phyloP scores from a whole-genome alignment of 2,329 filamentous ascomycete species.

The Stachybotrys echinatus region DNA sequence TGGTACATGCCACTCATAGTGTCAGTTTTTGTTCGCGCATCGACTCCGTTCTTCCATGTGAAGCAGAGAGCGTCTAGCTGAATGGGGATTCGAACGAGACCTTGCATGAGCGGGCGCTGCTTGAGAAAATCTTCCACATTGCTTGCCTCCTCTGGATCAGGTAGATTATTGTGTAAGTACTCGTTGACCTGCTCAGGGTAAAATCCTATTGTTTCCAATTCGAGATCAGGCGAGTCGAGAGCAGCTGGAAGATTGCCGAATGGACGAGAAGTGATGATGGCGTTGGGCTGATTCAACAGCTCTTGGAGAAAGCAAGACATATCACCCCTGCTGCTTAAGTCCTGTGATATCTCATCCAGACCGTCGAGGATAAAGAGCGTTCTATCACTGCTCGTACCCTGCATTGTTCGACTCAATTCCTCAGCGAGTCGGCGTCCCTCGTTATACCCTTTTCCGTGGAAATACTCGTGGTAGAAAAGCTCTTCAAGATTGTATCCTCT shows the following conservation, averaged over 20 bases:
- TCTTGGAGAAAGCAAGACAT: conserved; percentile 16
- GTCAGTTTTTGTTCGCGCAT: conserved; percentile 8
- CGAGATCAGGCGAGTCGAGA: conserved; percentile 19
- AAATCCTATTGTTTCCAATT: conserved; percentile 35
- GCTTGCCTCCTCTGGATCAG: neutral
- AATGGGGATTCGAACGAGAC: conserved; percentile 36
- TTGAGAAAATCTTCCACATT: conserved; percentile 27
- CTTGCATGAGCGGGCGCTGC: conserved; percentile 22
- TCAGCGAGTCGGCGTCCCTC: neutral
- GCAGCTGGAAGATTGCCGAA: conserved; percentile 8
- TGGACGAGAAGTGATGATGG: conserved; percentile 35
- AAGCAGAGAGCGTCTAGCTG: conserved; percentile 38
- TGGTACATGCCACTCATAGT: conserved; percentile 32
- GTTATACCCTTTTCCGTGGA: too few species aligned
- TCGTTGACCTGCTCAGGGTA: conserved; percentile 24
- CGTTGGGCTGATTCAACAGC: conserved; percentile 24
- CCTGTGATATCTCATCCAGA: conserved; percentile 32
- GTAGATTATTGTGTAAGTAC: conserved; percentile 18
- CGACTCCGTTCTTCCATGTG: conserved; percentile 21
- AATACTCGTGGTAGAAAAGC: conserved; percentile 20
- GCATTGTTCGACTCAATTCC: conserved; percentile 3
- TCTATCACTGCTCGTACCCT: conserved; percentile 4
- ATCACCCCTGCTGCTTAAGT: conserved; percentile 5
- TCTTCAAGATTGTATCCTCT: conserved; percentile 14
- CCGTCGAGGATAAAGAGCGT: conserved; percentile 37